A percentile compares a stretch with the other conserved stretches of the same genome.
phyloP scores from a whole-genome alignment of 2,329 filamentous ascomycete species.

The Aspergillus ochraceus region DNA sequence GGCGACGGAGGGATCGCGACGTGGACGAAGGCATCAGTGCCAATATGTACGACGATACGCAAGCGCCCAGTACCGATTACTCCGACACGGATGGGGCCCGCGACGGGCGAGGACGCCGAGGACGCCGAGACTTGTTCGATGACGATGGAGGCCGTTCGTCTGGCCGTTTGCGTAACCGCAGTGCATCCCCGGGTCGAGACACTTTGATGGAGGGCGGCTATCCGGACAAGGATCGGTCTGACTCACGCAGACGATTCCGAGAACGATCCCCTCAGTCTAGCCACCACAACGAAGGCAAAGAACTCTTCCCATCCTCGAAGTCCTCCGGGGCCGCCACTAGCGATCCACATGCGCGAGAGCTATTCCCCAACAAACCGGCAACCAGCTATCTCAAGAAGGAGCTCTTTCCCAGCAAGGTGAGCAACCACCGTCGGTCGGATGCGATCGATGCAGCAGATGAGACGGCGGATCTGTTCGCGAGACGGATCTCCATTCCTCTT shows the following conservation, averaged over 20 bases:
- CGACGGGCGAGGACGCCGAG: constrained; percentile 29
- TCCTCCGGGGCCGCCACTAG: constrained; percentile 22
- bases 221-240: constrained; percentile 36
- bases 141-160: constrained; percentile 30
- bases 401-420: constrained; percentile 56
- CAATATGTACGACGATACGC: constrained; percentile 79
- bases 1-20: constrained; percentile 45
- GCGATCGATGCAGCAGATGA: constrained; percentile 57
- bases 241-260: constrained; percentile 41
- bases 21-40: constrained; percentile 66
- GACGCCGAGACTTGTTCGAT: constrained; percentile 41
- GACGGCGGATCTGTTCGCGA: constrained; percentile 53
- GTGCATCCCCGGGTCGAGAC: constrained; percentile 60
- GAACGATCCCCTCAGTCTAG: constrained; percentile 41
- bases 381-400: constrained; percentile 54
- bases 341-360: constrained; percentile 45
- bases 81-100: constrained; percentile 31
- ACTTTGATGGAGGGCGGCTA: constrained; percentile 44
- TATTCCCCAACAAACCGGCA: constrained; percentile 46
- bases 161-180: constrained; percentile 59
- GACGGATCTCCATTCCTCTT: constrained; percentile 52
- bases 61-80: constrained; percentile 28
- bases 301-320: constrained; percentile 58
- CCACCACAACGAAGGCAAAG: constrained; percentile 46
- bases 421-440: constrained; percentile 50